phyloP scores from a whole-genome alignment of 371 early-diverging fungal species.

The Mucor irregularis region DNA sequence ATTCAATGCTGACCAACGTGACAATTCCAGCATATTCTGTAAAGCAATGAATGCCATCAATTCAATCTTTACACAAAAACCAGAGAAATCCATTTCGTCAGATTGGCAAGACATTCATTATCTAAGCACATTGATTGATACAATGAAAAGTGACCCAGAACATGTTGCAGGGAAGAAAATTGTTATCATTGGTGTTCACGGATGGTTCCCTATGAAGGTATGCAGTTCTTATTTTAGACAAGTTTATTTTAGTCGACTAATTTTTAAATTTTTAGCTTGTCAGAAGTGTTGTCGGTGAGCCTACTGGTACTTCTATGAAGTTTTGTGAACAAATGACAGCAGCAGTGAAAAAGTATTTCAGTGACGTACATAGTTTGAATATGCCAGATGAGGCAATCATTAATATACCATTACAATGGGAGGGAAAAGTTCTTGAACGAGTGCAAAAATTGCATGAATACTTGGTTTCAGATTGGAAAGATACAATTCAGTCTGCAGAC shows the following conservation, averaged over 20 bases:
- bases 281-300: conserved; percentile 83
- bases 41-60: conserved; percentile 17
- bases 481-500: conserved; percentile 67
- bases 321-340: conserved; percentile 86
- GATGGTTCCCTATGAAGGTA: conserved; percentile 81
- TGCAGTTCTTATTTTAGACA: neutral
- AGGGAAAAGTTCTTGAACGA: conserved; percentile 86
- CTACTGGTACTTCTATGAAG: conserved; percentile 86
- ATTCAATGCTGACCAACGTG: neutral
- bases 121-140: neutral
- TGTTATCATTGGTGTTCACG: conserved; percentile 79
- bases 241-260: no score
- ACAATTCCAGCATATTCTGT: neutral
- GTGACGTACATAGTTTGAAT: conserved; percentile 48
- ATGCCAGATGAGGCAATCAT: conserved; percentile 62
- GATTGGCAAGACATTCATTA: neutral
- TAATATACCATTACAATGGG: conserved; percentile 84
- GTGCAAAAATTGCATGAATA: conserved; percentile 73
- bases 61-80: conserved; percentile 6
- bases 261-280: conserved; percentile 49
- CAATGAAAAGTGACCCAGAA: conserved; percentile 12
- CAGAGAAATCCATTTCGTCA: neutral
- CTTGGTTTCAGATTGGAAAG: conserved; percentile 39
- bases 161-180: conserved; percentile 23
- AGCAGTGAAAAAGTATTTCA: conserved; percentile 62